Evolutionary conservation across 1,284 basidiomycete species (phyloP).

Genomic region (Takashimella tepidaria): DNA sequence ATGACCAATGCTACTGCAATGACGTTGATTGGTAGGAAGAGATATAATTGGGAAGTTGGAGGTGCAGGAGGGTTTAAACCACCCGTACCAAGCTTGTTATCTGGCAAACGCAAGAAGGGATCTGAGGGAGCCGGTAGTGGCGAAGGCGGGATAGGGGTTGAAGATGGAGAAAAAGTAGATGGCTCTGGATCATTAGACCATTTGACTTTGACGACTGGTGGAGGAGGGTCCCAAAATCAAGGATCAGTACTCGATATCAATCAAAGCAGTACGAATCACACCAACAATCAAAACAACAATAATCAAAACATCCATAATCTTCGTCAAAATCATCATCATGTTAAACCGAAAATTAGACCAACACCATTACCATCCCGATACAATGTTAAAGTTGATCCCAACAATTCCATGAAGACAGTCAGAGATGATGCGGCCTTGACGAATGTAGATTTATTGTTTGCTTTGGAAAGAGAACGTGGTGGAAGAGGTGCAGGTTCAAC

Average conservation of each 20-base stretch:
- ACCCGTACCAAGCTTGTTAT: conserved; percentile 8
- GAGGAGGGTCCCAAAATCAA: too few relatives aligned
- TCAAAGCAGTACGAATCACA: too few relatives aligned
- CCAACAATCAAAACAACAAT: too few relatives aligned
- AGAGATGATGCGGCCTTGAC: conserved; percentile 38
- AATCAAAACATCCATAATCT: too few relatives aligned
- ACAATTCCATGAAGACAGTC: conserved; percentile 14
- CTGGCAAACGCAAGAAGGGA: conserved; percentile 23
- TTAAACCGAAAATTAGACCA: conserved; percentile 8
- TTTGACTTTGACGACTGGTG: too few relatives aligned
- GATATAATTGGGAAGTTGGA: conserved; percentile 40
- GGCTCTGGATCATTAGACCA: conserved; percentile 1
- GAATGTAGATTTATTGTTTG: conserved; percentile 37
- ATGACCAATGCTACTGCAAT: conserved; percentile 37
- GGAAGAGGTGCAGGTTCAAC: conserved; percentile 28
- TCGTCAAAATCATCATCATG: too few relatives aligned
- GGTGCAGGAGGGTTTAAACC: conserved; percentile 11
- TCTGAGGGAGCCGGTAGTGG: conserved; percentile 6
- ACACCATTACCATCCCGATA: conserved; percentile 8
- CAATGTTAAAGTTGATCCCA: conserved; percentile 9
- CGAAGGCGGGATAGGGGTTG: conserved; percentile 2
- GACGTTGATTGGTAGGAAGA: conserved; percentile 12
- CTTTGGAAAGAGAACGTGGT: conserved; percentile 34
- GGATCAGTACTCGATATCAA: too few relatives aligned
- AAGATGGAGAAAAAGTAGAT: background rate